These are phyloP conservation scores for Aphanomyces astaci DNA, from an alignment of 352 stramenopile species.

Conservation along the genomic window DNA sequence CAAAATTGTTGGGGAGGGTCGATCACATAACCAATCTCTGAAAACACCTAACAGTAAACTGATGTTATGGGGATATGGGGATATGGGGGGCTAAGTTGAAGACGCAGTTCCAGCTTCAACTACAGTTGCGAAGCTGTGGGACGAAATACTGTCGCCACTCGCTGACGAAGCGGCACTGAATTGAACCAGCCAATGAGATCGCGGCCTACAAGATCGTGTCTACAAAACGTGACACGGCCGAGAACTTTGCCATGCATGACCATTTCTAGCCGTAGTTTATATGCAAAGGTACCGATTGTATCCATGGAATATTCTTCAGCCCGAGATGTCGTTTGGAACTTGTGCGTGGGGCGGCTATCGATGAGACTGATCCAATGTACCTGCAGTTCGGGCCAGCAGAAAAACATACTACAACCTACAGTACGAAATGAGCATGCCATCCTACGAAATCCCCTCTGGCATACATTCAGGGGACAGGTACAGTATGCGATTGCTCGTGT, in stretches of 20 bases:
- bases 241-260: background rate
- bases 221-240: background rate
- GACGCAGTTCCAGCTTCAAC: background rate
- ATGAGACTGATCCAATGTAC: background rate
- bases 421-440: too few relatives aligned
- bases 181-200: background rate
- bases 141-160: background rate
- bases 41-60: too few relatives aligned
- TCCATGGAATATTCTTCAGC: background rate
- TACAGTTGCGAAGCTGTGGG: background rate
- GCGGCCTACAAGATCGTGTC: background rate
- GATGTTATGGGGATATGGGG: too few relatives aligned
- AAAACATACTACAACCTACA: too few relatives aligned
- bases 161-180: background rate
- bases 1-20: too few relatives aligned
- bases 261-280: too few relatives aligned
- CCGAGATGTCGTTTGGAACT: background rate
- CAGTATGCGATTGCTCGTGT: too few relatives aligned
- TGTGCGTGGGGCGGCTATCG: background rate
- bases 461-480: too few relatives aligned
- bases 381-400: background rate
- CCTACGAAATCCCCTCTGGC: too few relatives aligned
- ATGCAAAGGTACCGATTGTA: too few relatives aligned
- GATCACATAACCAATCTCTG: too few relatives aligned
- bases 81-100: background rate